Conservation (phyloP, 306 rosid genomes). For the Crotalaria pallida region DNA sequence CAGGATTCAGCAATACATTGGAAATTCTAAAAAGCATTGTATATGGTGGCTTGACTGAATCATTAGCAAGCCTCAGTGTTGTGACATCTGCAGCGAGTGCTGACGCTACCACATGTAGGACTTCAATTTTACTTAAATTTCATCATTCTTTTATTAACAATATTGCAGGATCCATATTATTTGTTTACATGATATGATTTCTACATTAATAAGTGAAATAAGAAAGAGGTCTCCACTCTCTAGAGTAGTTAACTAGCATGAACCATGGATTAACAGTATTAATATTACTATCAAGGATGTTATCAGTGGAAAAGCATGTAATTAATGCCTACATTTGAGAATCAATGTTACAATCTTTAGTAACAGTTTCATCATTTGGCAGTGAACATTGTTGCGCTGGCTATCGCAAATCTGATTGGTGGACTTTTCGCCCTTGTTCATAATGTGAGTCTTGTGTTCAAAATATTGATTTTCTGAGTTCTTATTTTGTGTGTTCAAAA, state of each 20-base stretch:
- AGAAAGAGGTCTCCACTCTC: not conserved
- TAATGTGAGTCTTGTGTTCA: constrained; percentile 44
- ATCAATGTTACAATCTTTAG: not conserved
- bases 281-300: not conserved
- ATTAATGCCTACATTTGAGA: not conserved
- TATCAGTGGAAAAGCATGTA: not conserved
- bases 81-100: constrained; percentile 41
- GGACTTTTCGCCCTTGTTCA: constrained; percentile 68
- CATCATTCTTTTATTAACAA: not conserved
- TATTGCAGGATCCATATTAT: too few species aligned
- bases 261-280: not conserved
- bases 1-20: constrained; percentile 14
- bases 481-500: not conserved
- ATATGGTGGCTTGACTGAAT: constrained; percentile 74
- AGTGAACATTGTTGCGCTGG: constrained; percentile 67
- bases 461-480: not conserved
- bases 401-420: constrained; percentile 74
- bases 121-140: not conserved
- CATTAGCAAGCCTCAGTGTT: constrained; percentile 51
- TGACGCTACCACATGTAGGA: constrained; percentile 31
- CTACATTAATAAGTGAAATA: not conserved
- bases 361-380: constrained; percentile 20
- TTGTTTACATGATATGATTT: too few species aligned
- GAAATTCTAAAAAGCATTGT: constrained; percentile 68
- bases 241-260: not conserved